Base-by-base conservation (phyloP, 2,329 filamentous ascomycete species). In the Xylariomycetidae sp. region DNA sequence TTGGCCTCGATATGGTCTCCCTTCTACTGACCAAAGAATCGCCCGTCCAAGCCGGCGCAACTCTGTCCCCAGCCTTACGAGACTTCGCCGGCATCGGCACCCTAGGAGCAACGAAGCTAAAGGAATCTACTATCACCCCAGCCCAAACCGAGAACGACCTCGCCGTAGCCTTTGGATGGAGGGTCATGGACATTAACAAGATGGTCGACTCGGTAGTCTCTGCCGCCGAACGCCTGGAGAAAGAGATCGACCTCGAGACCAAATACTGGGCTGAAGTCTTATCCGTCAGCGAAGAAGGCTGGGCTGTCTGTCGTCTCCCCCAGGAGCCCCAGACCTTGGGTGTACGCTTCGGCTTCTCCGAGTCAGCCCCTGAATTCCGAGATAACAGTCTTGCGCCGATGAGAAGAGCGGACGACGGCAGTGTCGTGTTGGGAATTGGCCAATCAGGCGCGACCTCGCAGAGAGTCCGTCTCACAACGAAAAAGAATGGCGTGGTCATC, bases 201-300 rank as follows among this genome's bases (percentile, higher is more conserved):
- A 80, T 84, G 4, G 79, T 86, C 2, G 81, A 85, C 47, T 79
- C 80, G 22, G 73, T 95, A 15, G 64, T 87, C 10, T 72, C 77
- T 8, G 82, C 88, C 4, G 82, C 85, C 0, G 69, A 72, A 17
- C 73, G 85, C 25, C 63, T 98, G 10, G 76, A 86, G 47, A 74
- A 73, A 9, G 89, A 95, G 56, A 82, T 93, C 20, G 71, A 75
- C 8, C 76, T 78, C 19, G 92, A 98, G 63, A 81, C 80, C 2
- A 81, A 74, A 48, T 98, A 94, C 58, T 98, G 92, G 92, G 74
- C 83, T 35, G 82, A 94, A 48, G 74, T 96, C 3, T 65, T 94
- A 29, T 76, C 79, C 8, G 79, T 96, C 27, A 87, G 82, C 44
- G 76, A 87, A 45, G 81, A 79, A 34, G 88, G 89, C 4, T 98